Base-by-base conservation (phyloP, 805 yeast species). In the Wilhelminamyces savonicus region DNA sequence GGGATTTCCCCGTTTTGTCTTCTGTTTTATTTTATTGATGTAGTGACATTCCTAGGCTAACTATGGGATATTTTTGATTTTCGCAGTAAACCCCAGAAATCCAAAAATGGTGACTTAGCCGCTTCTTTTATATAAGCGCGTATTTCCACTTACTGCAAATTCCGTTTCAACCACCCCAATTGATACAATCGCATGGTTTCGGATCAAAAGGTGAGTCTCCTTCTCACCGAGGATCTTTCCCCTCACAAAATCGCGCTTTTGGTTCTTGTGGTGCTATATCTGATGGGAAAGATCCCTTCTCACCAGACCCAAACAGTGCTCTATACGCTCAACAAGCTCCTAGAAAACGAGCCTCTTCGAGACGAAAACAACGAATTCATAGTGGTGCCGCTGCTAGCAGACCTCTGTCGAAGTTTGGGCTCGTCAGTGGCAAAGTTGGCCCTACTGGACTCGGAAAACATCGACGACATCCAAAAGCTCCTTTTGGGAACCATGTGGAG, bases 201-300 rank as follows among this genome's bases (percentile, higher is more conserved):
- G n/a, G n/a, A n/a, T n/a, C n/a, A n/a, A n/a, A 8, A 17, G 6
- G 32, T 42, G 14, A 43, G 47, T 31, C 40, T 58, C 16, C 39
- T 58, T 9, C 43, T 59, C 19, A 46, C 64, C 3, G 69, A 62
- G 31, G 66, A 56, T 31, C 36, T 78, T 16, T 69, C 80, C 5
- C 76, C 83, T 1, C 66, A 72, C 32, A 75, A 73, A 39, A 51
- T 78, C 0, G 71, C 77, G 2, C 40, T 76, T 1, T 41, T 76
- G 7, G 51, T 68, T 3, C 43, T 78, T 10, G 59, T 76, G 4
- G 62, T 62, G 11, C 67, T 69, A 0, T 71, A 72, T 40, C 59
- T 75, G 26, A 46, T 59, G 9, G 59, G 59, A 7, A 23, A 25
- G 21, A 29, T 47, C 12, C 39, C 75, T 4, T 39, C 50, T 11